Base-by-base conservation (phyloP, 148 eudicot genomes). In the Fagopyrum esculentum region DNA sequence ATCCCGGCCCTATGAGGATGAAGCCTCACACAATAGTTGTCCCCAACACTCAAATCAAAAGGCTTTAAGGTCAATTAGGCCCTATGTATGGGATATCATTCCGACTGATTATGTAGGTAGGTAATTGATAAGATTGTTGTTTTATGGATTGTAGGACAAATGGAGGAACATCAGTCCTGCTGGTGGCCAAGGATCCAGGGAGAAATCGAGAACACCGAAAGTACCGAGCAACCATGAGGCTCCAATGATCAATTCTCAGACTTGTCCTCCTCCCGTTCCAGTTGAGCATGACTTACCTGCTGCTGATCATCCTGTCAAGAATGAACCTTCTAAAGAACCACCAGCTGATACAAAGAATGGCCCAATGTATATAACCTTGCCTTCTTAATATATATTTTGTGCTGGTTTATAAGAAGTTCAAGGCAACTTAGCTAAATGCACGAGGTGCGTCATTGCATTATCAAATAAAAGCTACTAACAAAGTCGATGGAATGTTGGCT, bases 101-200 rank as follows among this genome's bases (percentile, higher is more conserved):
- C 40, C 40, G 40, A 35, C 40, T 35, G 40, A 35, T 35, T 35
- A 35, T 35, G 40, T 35, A 35, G 40, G 40, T 35, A 35, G 40
- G 40, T 35, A 35, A 35, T 35, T 35, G 40, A 35, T 35, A 1
- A 35, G 35, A 35, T 13, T 40, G 45, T 66, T 66, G 17, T 66
- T 5, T 15, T 35, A 35, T 2, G 40, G 2, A 35, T 35, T 26
- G 44, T 80, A 93, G 98, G 98, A 93, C 81, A 93, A 93, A 86
- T 93, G 98, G 98, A 81, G 98, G 66, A 93, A 93, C 79, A 88
- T 93, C 90, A 86, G 89, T 77, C 91, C 90, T 69, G 88, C 83
- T 75, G 86, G 40, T 35, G 40, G 40, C 40, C 40, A 78, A 84
- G 92, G 87, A 7, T 77, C 83, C 55, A 84, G 88, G 82, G 50